Conservation (phyloP, 371 early-diverging fungal genomes). For the Lichtheimia corymbifera region DNA sequence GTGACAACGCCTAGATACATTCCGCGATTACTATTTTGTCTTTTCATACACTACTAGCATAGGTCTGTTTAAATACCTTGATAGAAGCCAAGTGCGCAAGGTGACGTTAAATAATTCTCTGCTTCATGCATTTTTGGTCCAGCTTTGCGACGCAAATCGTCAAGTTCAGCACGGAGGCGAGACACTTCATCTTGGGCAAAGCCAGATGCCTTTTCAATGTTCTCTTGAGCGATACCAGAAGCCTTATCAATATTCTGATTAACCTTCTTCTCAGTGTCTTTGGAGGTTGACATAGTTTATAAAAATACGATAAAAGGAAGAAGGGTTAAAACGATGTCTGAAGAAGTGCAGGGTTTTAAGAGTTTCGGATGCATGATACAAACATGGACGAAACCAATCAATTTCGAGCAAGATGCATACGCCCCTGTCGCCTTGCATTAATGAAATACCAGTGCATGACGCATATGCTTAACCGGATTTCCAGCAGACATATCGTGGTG, state of each 20-base stretch:
- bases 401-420: too few species aligned
- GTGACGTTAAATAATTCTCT: conserved; percentile 36
- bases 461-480: too few species aligned
- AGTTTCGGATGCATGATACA: too few species aligned
- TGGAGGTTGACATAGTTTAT: neutral
- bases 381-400: too few species aligned
- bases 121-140: conserved; percentile 40
- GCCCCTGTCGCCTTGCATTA: too few species aligned
- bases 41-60: neutral
- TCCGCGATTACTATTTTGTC: neutral
- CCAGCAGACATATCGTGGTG: too few species aligned
- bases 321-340: neutral
- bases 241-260: conserved; percentile 20
- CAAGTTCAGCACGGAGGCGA: conserved; percentile 37
- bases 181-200: conserved; percentile 38
- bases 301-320: conserved; percentile 1
- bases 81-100: conserved; percentile 37
- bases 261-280: conserved; percentile 15
- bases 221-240: neutral
- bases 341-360: too few species aligned
- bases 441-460: too few species aligned
- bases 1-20: conserved; percentile 15
- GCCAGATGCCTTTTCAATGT: conserved; percentile 25
- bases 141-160: conserved; percentile 32
- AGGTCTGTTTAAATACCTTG: conserved; percentile 24